A percentile compares a stretch with the other conserved stretches of the same genome.
Conservation (phyloP, 2,329 filamentous ascomycete genomes). For the Penicillium sp. region DNA sequence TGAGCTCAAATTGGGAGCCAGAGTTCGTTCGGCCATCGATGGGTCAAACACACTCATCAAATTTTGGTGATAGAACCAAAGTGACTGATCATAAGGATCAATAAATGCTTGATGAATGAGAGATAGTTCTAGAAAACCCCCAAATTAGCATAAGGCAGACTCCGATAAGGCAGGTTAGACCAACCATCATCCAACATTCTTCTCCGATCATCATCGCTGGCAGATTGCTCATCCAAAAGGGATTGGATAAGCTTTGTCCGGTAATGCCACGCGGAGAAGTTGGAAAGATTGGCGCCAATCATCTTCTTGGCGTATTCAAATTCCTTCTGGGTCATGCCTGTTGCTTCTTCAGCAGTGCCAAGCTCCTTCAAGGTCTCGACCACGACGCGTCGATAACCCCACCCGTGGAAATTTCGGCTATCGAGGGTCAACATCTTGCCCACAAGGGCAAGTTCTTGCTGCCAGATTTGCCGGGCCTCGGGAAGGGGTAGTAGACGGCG, state of each 20-base stretch:
- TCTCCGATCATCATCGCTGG: constrained; percentile 62
- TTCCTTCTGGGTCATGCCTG: constrained; percentile 73
- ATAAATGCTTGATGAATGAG: constrained; percentile 77
- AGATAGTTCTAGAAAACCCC: constrained; percentile 60
- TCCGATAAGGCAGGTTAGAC: constrained; percentile 6
- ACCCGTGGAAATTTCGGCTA: constrained; percentile 92
- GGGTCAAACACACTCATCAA: constrained; percentile 69
- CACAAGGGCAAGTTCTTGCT: constrained; percentile 77
- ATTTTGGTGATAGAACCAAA: constrained; percentile 97
- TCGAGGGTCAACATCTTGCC: constrained; percentile 86
- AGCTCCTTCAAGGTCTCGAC: constrained; percentile 70
- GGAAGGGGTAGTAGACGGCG: constrained; percentile 60
- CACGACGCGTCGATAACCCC: constrained; percentile 83
- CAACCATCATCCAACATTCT: constrained; percentile 70
- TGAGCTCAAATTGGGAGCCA: constrained; percentile 63
- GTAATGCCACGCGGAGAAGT: constrained; percentile 97
- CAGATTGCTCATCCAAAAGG: constrained; percentile 68
- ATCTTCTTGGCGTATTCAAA: constrained; percentile 89
- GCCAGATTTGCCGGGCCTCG: constrained; percentile 69
- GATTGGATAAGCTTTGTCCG: constrained; percentile 79
- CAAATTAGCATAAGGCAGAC: constrained; percentile 2
- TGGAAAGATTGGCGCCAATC: constrained; percentile 81
- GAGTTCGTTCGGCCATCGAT: constrained; percentile 52
- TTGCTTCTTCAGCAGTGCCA: constrained; percentile 35
- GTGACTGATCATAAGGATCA: constrained; percentile 88